phyloP scores from a whole-genome alignment of 257 asterid species.

The Agastache rugosa region DNA sequence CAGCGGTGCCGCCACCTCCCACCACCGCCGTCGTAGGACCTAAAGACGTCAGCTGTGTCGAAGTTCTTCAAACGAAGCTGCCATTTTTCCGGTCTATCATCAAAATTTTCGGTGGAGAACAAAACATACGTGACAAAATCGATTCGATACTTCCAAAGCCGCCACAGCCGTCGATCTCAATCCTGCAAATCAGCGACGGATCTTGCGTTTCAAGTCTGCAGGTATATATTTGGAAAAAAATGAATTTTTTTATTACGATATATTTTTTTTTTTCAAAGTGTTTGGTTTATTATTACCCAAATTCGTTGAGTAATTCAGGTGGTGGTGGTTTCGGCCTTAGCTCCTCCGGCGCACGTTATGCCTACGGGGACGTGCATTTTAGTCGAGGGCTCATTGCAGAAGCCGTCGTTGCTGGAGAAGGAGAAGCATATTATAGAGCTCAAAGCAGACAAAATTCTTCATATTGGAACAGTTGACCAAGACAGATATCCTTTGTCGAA shows the following conservation, averaged over 20 bases:
- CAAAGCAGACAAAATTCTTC: slow-evolving; percentile 64
- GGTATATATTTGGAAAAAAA: slow-evolving; percentile 43
- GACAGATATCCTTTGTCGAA: slow-evolving; percentile 72
- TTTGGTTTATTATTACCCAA: neutral
- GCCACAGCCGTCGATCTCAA: slow-evolving; percentile 58
- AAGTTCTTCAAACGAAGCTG: slow-evolving; percentile 61
- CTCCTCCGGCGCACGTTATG: slow-evolving; percentile 69
- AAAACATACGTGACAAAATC: slow-evolving; percentile 52
- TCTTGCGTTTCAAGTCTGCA: slow-evolving; percentile 67
- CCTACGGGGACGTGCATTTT: slow-evolving; percentile 78
- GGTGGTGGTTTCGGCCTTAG: slow-evolving; percentile 70
- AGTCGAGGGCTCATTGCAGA: slow-evolving; percentile 75
- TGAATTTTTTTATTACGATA: neutral
- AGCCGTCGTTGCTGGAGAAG: slow-evolving; percentile 61
- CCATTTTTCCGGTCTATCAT: slow-evolving; percentile 65
- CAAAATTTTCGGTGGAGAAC: slow-evolving; percentile 67
- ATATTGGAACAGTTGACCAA: slow-evolving; percentile 69
- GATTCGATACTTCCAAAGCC: slow-evolving; percentile 55
- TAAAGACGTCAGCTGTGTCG: slow-evolving; percentile 64
- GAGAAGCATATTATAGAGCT: slow-evolving; percentile 67
- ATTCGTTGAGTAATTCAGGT: slow-evolving; percentile 47
- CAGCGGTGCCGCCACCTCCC: neutral
- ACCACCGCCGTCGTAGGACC: slow-evolving; percentile 38
- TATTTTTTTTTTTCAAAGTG: too few relatives aligned
- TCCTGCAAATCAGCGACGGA: slow-evolving; percentile 77